Evolutionary conservation across 306 rosid species (phyloP), one percentile per base, ranked within the genome.

Genomic region (Prunus fruticosa): DNA sequence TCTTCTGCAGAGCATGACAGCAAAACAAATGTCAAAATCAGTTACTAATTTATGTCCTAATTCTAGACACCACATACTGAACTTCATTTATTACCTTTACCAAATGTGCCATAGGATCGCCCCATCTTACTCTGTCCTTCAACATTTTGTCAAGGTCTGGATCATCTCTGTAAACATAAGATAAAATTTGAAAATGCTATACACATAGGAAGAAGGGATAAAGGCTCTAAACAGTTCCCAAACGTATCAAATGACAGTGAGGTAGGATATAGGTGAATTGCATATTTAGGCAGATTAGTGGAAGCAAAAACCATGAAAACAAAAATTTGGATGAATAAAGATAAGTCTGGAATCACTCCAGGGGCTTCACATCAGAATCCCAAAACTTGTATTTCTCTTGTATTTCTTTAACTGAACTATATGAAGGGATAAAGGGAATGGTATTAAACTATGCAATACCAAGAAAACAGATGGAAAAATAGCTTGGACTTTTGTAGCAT

Each of bases 31-130:
- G 67, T 82, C 64, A 76, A 64, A 81, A 52, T 66, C 72, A 46
- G 61, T 38, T 15, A 78, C 73, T 72, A 72, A 74, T 71, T 46
- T 38, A 53, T 49, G 28, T 30, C n/a, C n/a, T n/a, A 54, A 77
- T 56, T 73, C 47, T 23, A 58, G 6, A 22, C 66, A 34, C 82
- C 47, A 53, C 25, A 71, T 52, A 46, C 66, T 46, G 2, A 22
- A 14, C 2, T 64, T 19, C 50, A 50, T 22, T 20, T 60, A 65
- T 85, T 95, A 87, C 97, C 96, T 95, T 90, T 14, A 95, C 98
- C 80, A 95, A 80, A 77, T 92, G 91, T 11, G 96, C 95, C 98
- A 95, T 92, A 30, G 96, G 98, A 83, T 95, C 99, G 27, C 97
- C 99, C 97, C 97, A 92, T 83, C 99, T 82, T 67, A 87, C 11